Base-by-base conservation (phyloP, 306 rosid species). In the Pterocarpus santalinus region DNA sequence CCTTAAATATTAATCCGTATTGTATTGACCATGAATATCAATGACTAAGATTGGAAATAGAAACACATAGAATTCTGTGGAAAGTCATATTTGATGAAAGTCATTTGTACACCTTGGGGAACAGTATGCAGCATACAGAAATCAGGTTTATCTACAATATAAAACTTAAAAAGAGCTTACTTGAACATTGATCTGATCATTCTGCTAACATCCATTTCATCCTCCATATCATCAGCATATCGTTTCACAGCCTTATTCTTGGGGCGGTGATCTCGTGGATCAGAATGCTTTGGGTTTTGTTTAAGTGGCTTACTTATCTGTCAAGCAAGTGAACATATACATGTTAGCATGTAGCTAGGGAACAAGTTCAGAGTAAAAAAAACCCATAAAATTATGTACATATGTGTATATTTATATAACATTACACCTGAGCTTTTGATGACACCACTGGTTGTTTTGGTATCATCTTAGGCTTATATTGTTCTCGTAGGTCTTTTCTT, bases 111-210 rank as follows among this genome's bases (percentile, higher is more conserved):
- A 43, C 9, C 10, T 47, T 47, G 15, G 53, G 15, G 53, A 14
- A 43, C 41, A 38, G 47, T 22, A n/a, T 14, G 44, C 14, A 52
- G 7, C 7, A 56, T 34, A 75, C 46, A 44, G 38, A 76, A 68
- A 76, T 61, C 33, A 22, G 33, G 58, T 14, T 62, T 62, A 72
- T 65, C 74, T 8, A 68, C 60, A 36, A 64, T 14, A 65, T 28
- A 58, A n/a, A 69, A 82, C 35, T 32, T 10, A 35, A 36, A 71
- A 28, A 34, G 33, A 34, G 28, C 88, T 85, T 85, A 93, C 99
- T 84, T 2, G 36, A 91, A 89, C 93, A 95, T 82, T 55, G 79
- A 30, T 87, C 98, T 86, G 89, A 95, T 89, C 88, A 74, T 49
- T 0, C 10, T 63, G 52, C 83, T 82, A 43, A 84, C 61, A 72